phyloP scores from a whole-genome alignment of 2,329 filamentous ascomycete genomes.

The Exophiala phaeomuriformis region DNA sequence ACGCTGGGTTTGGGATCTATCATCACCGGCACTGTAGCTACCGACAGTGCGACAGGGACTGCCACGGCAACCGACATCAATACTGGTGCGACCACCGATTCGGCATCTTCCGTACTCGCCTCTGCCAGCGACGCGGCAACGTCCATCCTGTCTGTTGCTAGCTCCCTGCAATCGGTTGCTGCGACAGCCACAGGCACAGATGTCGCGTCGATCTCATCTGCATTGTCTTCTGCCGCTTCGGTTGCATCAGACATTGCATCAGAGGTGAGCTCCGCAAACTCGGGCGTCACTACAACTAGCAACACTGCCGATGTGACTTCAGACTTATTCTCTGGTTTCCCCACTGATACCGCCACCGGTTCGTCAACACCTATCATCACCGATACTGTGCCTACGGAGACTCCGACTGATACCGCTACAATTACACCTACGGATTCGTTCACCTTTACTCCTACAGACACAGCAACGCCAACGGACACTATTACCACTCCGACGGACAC shows the following conservation, averaged over 20 bases:
- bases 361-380: background rate
- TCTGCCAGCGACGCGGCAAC: slow-evolving; percentile 18
- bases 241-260: slow-evolving; percentile 17
- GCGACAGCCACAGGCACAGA: slow-evolving; percentile 15
- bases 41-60: slow-evolving; percentile 7
- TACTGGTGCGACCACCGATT: slow-evolving; percentile 8
- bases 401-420: slow-evolving; percentile 5
- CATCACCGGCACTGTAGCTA: background rate
- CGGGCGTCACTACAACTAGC: slow-evolving; percentile 13
- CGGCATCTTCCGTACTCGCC: slow-evolving; percentile 10
- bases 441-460: slow-evolving; percentile 6
- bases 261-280: slow-evolving; percentile 16
- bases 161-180: slow-evolving; percentile 18
- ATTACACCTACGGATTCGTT: slow-evolving; percentile 4
- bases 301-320: slow-evolving; percentile 6
- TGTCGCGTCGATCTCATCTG: slow-evolving; percentile 17
- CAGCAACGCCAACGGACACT: slow-evolving; percentile 3
- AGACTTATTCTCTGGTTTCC: slow-evolving; percentile 3
- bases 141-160: slow-evolving; percentile 19
- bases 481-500: slow-evolving; percentile 15
- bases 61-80: slow-evolving; percentile 24
- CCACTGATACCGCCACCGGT: background rate
- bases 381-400: background rate
- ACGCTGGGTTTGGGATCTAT: slow-evolving; percentile 16
- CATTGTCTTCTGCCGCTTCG: slow-evolving; percentile 17